phyloP scores from a whole-genome alignment of 805 yeast species.

The Kregervanrija pseudodelftensis region DNA sequence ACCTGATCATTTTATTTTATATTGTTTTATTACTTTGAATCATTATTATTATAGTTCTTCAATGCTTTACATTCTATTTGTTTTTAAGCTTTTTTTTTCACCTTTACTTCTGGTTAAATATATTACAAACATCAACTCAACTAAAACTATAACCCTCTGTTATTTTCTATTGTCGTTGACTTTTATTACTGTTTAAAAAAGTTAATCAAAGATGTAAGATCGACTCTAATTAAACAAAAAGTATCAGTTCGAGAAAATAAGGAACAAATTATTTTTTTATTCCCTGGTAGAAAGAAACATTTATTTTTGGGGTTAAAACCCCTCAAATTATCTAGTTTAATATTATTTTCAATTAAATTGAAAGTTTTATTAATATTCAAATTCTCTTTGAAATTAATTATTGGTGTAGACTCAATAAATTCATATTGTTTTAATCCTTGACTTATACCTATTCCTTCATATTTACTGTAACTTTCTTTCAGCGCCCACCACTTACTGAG shows the following conservation, averaged over 20 bases:
- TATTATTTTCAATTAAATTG: not conserved
- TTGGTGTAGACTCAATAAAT: constrained; percentile 20
- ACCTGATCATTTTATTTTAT: too few relatives aligned
- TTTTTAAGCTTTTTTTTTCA: too few relatives aligned
- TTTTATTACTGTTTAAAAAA: not conserved
- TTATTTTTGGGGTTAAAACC: constrained; percentile 2
- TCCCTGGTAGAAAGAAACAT: constrained; percentile 4
- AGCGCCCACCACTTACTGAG: constrained; percentile 70
- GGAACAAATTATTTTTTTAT: constrained; percentile 6
- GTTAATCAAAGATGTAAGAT: not conserved
- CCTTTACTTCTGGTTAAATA: too few relatives aligned
- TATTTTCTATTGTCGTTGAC: not conserved
- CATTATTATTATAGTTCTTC: too few relatives aligned
- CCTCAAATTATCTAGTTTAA: not conserved
- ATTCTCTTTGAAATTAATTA: constrained; percentile 1
- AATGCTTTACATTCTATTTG: too few relatives aligned
- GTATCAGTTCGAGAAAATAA: constrained; percentile 7
- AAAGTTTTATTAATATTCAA: not conserved
- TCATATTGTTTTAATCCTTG: constrained; percentile 21
- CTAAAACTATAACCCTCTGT: too few relatives aligned
- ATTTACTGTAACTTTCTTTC: constrained; percentile 70
- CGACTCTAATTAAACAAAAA: constrained; percentile 3
- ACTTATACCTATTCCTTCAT: constrained; percentile 52
- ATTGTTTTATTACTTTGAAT: too few relatives aligned
- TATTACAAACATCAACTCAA: too few relatives aligned